These are phyloP conservation scores for Botrytis paeoniae DNA, from an alignment of 2,329 filamentous ascomycete species.

Conservation along the genomic window DNA sequence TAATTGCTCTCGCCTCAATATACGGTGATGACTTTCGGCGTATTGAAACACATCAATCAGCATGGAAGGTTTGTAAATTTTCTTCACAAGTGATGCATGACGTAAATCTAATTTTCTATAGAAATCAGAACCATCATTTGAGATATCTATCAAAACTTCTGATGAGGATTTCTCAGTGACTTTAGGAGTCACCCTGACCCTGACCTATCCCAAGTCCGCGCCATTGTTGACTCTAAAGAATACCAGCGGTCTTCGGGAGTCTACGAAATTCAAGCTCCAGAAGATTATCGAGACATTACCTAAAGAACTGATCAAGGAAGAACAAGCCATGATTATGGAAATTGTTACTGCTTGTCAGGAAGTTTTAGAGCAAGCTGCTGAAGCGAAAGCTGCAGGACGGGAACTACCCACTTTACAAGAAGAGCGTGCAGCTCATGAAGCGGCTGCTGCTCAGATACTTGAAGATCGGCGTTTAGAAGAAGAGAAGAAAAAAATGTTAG, in stretches of 20 bases:
- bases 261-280: slow-evolving; percentile 67
- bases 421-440: slow-evolving; percentile 80
- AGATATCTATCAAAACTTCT: slow-evolving; percentile 70
- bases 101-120: slow-evolving; percentile 38
- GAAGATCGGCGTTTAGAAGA: slow-evolving; percentile 47
- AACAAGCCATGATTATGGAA: slow-evolving; percentile 53
- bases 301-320: slow-evolving; percentile 49
- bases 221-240: slow-evolving; percentile 70
- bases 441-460: slow-evolving; percentile 60
- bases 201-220: slow-evolving; percentile 84
- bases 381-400: slow-evolving; percentile 69
- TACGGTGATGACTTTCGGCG: slow-evolving; percentile 85
- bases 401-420: slow-evolving; percentile 84
- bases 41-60: slow-evolving; percentile 64
- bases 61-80: slow-evolving; percentile 72
- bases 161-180: slow-evolving; percentile 69
- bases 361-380: slow-evolving; percentile 80
- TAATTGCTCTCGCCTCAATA: slow-evolving; percentile 80
- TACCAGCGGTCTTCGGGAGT: slow-evolving; percentile 62
- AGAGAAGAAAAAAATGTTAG: slow-evolving; percentile 42
- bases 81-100: background rate
- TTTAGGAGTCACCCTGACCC: slow-evolving; percentile 77
- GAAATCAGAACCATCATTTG: slow-evolving; percentile 81
- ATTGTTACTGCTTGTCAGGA: slow-evolving; percentile 53
- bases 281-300: slow-evolving; percentile 60